Percentiles rank a stretch among this genome's conserved stretches.
phyloP scores from a whole-genome alignment of 2,329 filamentous ascomycete species.

The Moelleriella libera region DNA sequence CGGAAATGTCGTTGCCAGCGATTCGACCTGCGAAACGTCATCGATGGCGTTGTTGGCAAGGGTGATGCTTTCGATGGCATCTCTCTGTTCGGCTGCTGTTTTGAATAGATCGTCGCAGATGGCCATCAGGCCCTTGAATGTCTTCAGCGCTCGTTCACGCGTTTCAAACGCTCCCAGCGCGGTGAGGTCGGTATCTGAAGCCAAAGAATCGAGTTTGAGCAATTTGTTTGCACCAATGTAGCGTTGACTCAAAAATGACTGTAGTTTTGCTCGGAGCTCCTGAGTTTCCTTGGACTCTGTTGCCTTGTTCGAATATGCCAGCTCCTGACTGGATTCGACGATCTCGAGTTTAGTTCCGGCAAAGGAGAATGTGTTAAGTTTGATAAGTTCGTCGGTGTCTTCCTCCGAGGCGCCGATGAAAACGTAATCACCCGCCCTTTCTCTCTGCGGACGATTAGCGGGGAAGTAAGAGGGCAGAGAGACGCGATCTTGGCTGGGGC shows the following conservation, averaged over 20 bases:
- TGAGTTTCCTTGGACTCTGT: slow-evolving; percentile 37
- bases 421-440: slow-evolving; percentile 52
- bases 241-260: slow-evolving; percentile 55
- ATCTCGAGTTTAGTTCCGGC: slow-evolving; percentile 49
- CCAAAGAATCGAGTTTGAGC: slow-evolving; percentile 69
- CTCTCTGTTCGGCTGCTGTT: slow-evolving; percentile 54
- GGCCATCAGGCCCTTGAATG: slow-evolving; percentile 84
- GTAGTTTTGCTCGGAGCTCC: slow-evolving; percentile 55
- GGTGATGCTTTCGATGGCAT: slow-evolving; percentile 69
- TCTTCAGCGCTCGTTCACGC: slow-evolving; percentile 62
- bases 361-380: slow-evolving; percentile 55
- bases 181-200: slow-evolving; percentile 55
- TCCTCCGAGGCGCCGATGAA: slow-evolving; percentile 52
- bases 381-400: slow-evolving; percentile 49
- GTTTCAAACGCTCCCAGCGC: slow-evolving; percentile 63
- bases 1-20: slow-evolving; percentile 66
- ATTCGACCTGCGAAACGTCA: slow-evolving; percentile 57
- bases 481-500: slow-evolving; percentile 1
- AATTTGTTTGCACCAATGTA: slow-evolving; percentile 62
- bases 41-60: slow-evolving; percentile 68
- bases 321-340: slow-evolving; percentile 30
- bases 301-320: slow-evolving; percentile 18
- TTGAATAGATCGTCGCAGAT: slow-evolving; percentile 71
- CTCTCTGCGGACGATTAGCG: slow-evolving; percentile 55
- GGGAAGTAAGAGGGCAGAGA: slow-evolving; percentile 19